A percentile compares a stretch with the other conserved stretches of the same genome.
phyloP scores from a whole-genome alignment of 148 eudicot species.

The Camellia japonica region DNA sequence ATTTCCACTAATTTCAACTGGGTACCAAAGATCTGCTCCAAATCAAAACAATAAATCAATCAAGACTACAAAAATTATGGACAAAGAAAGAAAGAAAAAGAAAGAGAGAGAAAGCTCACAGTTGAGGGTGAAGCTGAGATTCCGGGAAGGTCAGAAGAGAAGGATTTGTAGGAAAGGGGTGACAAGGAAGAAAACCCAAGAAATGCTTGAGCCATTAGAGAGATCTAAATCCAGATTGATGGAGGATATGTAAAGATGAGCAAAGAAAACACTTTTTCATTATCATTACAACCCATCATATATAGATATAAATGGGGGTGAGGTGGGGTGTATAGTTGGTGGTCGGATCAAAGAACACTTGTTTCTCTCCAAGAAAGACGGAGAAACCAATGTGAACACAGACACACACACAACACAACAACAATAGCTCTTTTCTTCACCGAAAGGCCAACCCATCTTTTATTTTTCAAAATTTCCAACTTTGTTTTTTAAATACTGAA shows the following conservation, averaged over 20 bases:
- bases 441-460: no score
- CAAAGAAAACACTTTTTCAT: background rate
- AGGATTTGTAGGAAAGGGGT: conserved; percentile 16
- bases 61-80: background rate
- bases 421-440: background rate
- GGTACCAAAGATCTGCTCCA: conserved; percentile 51
- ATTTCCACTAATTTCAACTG: conserved; percentile 40
- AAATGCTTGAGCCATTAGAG: conserved; percentile 39
- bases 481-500: no score
- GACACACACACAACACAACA: background rate
- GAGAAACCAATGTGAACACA: conserved; percentile 54
- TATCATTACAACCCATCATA: no score
- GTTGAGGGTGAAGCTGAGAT: conserved; percentile 24
- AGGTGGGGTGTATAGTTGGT: background rate
- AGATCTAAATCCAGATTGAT: background rate
- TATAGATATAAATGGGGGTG: no score
- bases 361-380: conserved; percentile 72
- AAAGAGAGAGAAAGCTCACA: conserved; percentile 28
- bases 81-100: background rate
- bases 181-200: conserved; percentile 30
- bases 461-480: no score
- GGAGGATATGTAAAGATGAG: background rate
- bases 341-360: conserved; percentile 37
- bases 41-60: conserved; percentile 12
- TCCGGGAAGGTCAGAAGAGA: conserved; percentile 17